phyloP scores from a whole-genome alignment of 1,284 basidiomycete genomes.

The Ganoderma sp. region DNA sequence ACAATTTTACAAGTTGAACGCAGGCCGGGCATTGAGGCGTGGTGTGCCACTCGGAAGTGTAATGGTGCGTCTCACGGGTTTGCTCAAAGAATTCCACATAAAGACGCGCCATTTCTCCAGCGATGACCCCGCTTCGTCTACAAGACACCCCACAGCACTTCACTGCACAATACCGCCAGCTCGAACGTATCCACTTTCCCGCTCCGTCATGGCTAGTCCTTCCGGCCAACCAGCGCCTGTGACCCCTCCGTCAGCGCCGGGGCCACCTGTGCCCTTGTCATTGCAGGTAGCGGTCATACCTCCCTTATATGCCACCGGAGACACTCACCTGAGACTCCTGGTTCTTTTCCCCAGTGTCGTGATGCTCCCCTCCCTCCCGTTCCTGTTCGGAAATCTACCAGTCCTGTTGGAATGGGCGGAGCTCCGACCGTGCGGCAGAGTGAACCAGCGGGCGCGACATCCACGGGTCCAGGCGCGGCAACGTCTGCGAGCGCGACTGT shows the following conservation, averaged over 20 bases:
- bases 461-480: not conserved
- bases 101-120: not conserved
- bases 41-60: not conserved
- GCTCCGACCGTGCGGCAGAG: not conserved
- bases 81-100: not conserved
- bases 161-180: not conserved
- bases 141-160: not conserved
- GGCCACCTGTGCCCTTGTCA: too few relatives aligned
- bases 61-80: not conserved
- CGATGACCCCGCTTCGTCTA: not conserved
- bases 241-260: too few relatives aligned
- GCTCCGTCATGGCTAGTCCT: not conserved
- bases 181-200: not conserved
- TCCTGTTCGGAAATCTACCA: not conserved
- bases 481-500: too few relatives aligned
- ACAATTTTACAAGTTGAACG: not conserved
- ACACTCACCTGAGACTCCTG: not conserved
- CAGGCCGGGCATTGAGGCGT: not conserved
- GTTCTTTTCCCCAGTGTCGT: not conserved
- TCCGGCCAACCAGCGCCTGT: too few relatives aligned
- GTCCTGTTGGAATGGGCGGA: not conserved
- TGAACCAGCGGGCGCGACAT: too few relatives aligned
- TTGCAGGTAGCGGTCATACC: not conserved
- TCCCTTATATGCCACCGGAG: not conserved
- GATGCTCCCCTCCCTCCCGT: not conserved